Base-by-base conservation (phyloP, 1,284 basidiomycete genomes). In the Ganoderma boninense region DNA sequence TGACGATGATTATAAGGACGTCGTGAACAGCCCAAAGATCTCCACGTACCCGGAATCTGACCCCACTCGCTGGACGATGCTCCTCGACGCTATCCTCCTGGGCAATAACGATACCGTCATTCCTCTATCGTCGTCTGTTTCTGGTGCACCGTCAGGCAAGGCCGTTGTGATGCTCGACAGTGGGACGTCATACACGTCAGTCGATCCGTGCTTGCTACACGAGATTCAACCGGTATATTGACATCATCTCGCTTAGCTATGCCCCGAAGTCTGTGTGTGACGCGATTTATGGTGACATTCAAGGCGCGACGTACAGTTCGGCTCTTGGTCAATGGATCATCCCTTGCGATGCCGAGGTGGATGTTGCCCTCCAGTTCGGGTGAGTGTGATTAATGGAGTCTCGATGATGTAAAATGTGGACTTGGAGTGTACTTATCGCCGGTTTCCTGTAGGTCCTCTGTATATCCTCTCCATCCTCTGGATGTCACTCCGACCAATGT, bases 181-280 rank as follows among this genome's bases (percentile, higher is more conserved):
- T 72, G 93, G 93, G 18, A 91, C 93, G 16, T 93, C 93, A 4
- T 93, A 89, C 78, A 89, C 91, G 92, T 93, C 77, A 71, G 92
- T 84, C 29, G 52, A 56, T 16, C 26, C 40, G 3, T 62, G 11
- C 66, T 61, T 35, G 11, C 54, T 69, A n/a, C 26, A 32, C 32
- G 66, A 46, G 35, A 69, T 29, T 20, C 35, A 29, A 60, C 14
- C 29, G 29, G 35, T 14, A 26, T 69, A 46, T 35, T 75, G 20
- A 64, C 40, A 32, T 62, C 66, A 69, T 65, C 40, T 64, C 42
- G 42, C 60, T 65, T 57, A 92, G 92, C 38, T 93, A 93, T 80
- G 90, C 87, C 16, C 87, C 93, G 7, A 80, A 83, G 62, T 87
- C 85, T 1, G 86, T 91, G 43, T 88, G 87, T 68, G 81, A 90